phyloP scores from a whole-genome alignment of 176 grass and related monocot species.

The Neostapfia colusana region DNA sequence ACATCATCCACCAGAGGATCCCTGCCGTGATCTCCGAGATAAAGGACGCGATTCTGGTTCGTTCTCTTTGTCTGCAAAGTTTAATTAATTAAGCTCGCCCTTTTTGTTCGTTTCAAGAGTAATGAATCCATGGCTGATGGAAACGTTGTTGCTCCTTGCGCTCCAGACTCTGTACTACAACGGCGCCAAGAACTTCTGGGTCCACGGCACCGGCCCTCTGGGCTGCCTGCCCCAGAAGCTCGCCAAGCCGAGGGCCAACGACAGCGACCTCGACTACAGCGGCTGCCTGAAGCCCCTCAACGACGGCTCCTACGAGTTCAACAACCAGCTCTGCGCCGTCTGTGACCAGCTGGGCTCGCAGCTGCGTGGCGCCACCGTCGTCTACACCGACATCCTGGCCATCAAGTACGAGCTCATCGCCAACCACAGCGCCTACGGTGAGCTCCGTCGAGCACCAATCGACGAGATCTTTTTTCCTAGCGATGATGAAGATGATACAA shows the following conservation, averaged over 20 bases:
- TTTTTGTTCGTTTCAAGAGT: too few species aligned
- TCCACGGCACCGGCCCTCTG: slow-evolving; percentile 55
- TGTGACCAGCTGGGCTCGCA: slow-evolving; percentile 40
- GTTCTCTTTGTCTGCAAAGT: neutral
- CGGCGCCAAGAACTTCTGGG: slow-evolving; percentile 62
- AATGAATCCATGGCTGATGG: neutral
- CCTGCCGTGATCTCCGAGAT: slow-evolving; percentile 58
- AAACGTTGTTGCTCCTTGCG: neutral
- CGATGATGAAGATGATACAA: neutral
- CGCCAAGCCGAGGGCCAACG: slow-evolving; percentile 31
- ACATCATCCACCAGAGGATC: slow-evolving; percentile 37
- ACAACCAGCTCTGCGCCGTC: slow-evolving; percentile 34
- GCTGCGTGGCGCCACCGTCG: slow-evolving; percentile 49
- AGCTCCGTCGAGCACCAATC: neutral
- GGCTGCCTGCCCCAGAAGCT: slow-evolving; percentile 68
- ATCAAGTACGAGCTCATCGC: slow-evolving; percentile 63
- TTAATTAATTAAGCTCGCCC: too few species aligned
- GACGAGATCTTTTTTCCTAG: neutral
- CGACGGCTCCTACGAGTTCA: slow-evolving; percentile 48
- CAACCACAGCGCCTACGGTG: slow-evolving; percentile 54
- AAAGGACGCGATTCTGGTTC: slow-evolving; percentile 45
- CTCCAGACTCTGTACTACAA: slow-evolving; percentile 45
- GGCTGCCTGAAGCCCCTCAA: slow-evolving; percentile 57
- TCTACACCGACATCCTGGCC: slow-evolving; percentile 51
- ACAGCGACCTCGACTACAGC: slow-evolving; percentile 44